A percentile compares a stretch with the other conserved stretches of the same genome.
Conservation (phyloP, 2,329 filamentous ascomycete species). For the Tolypocladium pustulatum region DNA sequence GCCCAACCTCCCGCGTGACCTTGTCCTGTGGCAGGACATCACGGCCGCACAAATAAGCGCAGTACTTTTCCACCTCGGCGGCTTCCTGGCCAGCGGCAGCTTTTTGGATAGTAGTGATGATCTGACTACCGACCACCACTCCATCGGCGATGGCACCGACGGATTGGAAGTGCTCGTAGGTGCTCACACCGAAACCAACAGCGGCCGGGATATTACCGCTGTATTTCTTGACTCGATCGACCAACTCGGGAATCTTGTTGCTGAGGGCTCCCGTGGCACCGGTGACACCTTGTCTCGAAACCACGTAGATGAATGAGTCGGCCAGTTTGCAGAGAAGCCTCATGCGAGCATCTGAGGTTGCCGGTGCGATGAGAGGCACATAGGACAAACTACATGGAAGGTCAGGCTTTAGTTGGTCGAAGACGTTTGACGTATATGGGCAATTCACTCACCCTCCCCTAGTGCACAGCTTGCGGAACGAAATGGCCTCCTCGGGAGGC, state of each 20-base stretch:
- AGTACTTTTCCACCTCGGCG: constrained; percentile 77
- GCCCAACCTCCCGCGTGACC: constrained; percentile 54
- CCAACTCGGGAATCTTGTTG: constrained; percentile 67
- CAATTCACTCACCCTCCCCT: constrained; percentile 60
- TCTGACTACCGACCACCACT: constrained; percentile 93
- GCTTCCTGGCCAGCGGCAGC: constrained; percentile 25
- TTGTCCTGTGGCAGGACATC: constrained; percentile 22
- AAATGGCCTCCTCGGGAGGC: constrained; percentile 88
- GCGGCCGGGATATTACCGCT: constrained; percentile 85
- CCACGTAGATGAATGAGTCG: constrained; percentile 98
- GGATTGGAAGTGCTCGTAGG: constrained; percentile 81
- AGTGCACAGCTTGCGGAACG: constrained; percentile 77
- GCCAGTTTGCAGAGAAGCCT: constrained; percentile 91
- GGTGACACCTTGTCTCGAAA: constrained; percentile 93
- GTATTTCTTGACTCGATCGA: constrained; percentile 81
- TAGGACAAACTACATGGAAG: constrained; percentile 63
- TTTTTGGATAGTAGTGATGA: constrained; percentile 63
- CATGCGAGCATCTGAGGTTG: constrained; percentile 89
- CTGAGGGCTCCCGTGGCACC: constrained; percentile 79
- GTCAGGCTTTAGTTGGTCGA: neutral
- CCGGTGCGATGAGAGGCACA: constrained; percentile 89
- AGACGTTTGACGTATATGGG: no score
- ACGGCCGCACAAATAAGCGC: constrained; percentile 54
- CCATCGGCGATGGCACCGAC: constrained; percentile 80
- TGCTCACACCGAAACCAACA: constrained; percentile 94